Evolutionary conservation across 768 basidiomycete species (phyloP).

Genomic region (Boletus rubropictus): DNA sequence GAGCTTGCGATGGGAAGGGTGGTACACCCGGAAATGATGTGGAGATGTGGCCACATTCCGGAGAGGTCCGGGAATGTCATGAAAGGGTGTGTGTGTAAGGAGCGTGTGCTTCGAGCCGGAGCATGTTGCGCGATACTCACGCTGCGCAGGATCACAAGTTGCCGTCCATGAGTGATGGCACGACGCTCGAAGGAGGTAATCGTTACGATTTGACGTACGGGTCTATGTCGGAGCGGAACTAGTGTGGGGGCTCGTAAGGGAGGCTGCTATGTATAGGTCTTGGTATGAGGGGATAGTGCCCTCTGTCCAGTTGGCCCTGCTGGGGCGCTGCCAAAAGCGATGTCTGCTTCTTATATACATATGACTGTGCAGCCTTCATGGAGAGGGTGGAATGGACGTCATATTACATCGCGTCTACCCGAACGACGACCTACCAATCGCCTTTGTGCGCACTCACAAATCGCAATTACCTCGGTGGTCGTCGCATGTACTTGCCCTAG

Average conservation of each 20-base stretch:
- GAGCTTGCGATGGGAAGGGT: neutral
- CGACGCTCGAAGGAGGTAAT: conserved; percentile 14
- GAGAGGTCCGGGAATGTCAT: conserved; percentile 5
- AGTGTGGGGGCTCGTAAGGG: conserved; percentile 8
- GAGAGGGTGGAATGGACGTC: conserved; percentile 8
- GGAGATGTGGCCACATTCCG: too few relatives aligned
- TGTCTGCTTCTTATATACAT: conserved; percentile 16
- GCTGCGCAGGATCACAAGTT: conserved; percentile 11
- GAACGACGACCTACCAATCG: conserved; percentile 17
- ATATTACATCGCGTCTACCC: conserved; percentile 14
- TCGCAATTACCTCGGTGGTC: conserved; percentile 15
- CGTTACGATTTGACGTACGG: conserved; percentile 10
- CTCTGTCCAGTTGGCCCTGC: conserved; percentile 9
- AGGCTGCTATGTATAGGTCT: conserved; percentile 16
- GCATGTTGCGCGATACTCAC: conserved; percentile 16
- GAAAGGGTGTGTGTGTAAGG: conserved; percentile 14
- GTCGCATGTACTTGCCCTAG: conserved; percentile 18
- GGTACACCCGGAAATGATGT: conserved; percentile 21
- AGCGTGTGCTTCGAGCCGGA: conserved; percentile 26
- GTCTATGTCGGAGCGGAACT: conserved; percentile 23
- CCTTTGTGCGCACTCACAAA: conserved; percentile 18
- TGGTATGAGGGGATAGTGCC: conserved; percentile 16
- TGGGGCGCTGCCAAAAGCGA: conserved; percentile 14
- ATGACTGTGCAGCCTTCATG: conserved; percentile 10
- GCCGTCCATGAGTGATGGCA: conserved; percentile 15